A percentile compares a stretch with the other conserved stretches of the same genome.
Evolutionary conservation across 495 filamentous ascomycete species (phyloP).

Genomic region (Aspergillus hancockii): DNA sequence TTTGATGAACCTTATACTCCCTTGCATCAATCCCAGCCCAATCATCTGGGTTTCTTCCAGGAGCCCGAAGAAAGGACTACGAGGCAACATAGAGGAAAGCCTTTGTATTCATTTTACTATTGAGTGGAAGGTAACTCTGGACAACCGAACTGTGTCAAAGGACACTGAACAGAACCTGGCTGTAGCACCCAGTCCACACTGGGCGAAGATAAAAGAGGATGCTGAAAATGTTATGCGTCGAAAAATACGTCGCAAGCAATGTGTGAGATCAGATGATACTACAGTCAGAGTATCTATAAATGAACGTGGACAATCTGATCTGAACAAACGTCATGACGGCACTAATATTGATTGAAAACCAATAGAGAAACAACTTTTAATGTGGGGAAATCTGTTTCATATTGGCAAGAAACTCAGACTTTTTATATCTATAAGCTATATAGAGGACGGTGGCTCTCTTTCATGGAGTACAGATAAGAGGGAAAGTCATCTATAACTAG

Average conservation of each 20-base stretch:
- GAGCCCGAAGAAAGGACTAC: not conserved
- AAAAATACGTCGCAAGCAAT: conserved; percentile 15
- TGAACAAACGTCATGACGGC: conserved; percentile 22
- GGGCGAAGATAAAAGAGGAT: not conserved
- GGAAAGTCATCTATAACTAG: conserved; percentile 8
- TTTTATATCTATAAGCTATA: conserved; percentile 7
- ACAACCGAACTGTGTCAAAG: conserved; percentile 31
- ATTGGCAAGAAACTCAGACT: conserved; percentile 10
- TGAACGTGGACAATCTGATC: conserved; percentile 24
- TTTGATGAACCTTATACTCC: no score
- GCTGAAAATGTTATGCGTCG: conserved; percentile 15
- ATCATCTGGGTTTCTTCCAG: no score
- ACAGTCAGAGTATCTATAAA: conserved; percentile 24
- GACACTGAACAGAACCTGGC: conserved; percentile 35
- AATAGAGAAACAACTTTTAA: conserved; percentile 22
- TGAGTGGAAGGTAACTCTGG: conserved; percentile 29
- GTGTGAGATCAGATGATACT: conserved; percentile 24
- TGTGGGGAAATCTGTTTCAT: conserved; percentile 12
- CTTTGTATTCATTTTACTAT: conserved; percentile 30
- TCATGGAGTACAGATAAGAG: not conserved
- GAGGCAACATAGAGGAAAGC: conserved; percentile 38
- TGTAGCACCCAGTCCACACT: conserved; percentile 26
- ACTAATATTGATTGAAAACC: conserved; percentile 23
- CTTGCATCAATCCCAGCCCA: no score
- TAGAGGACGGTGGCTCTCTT: not conserved